Conservation (phyloP, 2,329 filamentous ascomycete genomes). For the Penicillium capsulatum region DNA sequence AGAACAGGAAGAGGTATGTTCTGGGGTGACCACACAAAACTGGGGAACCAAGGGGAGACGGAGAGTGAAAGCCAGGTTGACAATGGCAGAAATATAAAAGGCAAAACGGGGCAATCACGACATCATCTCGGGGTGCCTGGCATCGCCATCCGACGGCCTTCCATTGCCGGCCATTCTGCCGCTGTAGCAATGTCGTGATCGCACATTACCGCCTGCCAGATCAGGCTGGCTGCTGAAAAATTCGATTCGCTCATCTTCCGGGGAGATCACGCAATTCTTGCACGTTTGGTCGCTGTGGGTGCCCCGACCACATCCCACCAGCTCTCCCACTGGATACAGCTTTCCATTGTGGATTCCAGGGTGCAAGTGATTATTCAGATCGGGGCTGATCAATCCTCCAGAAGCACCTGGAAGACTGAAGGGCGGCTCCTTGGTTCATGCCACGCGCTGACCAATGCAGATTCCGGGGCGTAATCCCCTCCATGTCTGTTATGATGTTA, state of each 20-base stretch:
- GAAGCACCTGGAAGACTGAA: background rate
- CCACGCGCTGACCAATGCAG: no score
- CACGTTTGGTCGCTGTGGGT: slow-evolving; percentile 17
- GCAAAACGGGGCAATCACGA: slow-evolving; percentile 29
- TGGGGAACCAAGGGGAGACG: slow-evolving; percentile 10
- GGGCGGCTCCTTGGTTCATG: no score
- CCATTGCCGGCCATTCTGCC: slow-evolving; percentile 27
- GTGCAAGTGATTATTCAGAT: background rate
- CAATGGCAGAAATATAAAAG: slow-evolving; percentile 29
- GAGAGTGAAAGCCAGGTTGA: slow-evolving; percentile 16
- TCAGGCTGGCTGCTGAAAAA: slow-evolving; percentile 24
- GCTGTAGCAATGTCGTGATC: slow-evolving; percentile 28
- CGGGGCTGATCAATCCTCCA: background rate
- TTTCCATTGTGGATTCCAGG: background rate
- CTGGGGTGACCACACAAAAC: slow-evolving; percentile 7
- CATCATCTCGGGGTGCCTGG: slow-evolving; percentile 28
- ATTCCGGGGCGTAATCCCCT: no score
- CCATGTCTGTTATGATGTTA: no score
- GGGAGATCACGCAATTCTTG: slow-evolving; percentile 42
- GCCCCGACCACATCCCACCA: slow-evolving; percentile 12
- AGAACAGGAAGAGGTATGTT: background rate
- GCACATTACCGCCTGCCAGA: slow-evolving; percentile 26
- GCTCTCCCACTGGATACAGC: background rate
- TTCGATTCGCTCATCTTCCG: slow-evolving; percentile 29
- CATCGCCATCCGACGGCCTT: slow-evolving; percentile 19